Conservation (phyloP, 345 rosid genomes). For the Hevea brasiliensis region DNA sequence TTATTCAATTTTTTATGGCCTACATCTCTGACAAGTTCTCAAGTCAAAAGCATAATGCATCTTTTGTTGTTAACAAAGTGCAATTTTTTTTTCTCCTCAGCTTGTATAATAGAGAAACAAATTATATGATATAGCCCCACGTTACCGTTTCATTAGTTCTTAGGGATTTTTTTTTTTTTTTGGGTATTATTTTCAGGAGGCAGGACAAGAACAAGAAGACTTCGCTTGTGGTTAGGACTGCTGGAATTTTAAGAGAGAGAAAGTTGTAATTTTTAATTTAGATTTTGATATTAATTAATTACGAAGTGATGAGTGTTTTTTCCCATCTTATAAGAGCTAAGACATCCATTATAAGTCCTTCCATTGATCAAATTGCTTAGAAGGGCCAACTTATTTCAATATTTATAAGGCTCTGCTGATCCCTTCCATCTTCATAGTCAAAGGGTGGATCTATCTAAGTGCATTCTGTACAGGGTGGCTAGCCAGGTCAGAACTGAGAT, state of each 20-base stretch:
- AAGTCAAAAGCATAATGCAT: not conserved
- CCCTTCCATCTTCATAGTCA: not conserved
- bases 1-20: too few species aligned
- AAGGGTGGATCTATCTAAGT: not conserved
- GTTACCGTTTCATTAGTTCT: constrained; percentile 35
- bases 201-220: constrained; percentile 16
- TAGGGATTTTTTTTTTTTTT: constrained; percentile 18
- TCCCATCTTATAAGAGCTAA: not conserved
- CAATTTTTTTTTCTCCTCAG: not conserved
- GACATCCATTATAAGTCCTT: constrained; percentile 9
- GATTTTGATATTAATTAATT: not conserved
- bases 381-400: not conserved
- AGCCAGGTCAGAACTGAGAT: not conserved
- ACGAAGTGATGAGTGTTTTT: not conserved
- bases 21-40: not conserved
- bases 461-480: not conserved
- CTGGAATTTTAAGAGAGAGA: too few species aligned
- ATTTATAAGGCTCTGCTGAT: too few species aligned
- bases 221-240: constrained; percentile 10
- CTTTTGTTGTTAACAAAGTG: too few species aligned
- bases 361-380: constrained; percentile 11
- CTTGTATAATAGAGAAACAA: constrained; percentile 16
- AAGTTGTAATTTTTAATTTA: too few species aligned
- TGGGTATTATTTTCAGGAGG: constrained; percentile 19
- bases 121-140: constrained; percentile 15